Base-by-base conservation (phyloP, 345 rosid species). In the Erodium maritimum region DNA sequence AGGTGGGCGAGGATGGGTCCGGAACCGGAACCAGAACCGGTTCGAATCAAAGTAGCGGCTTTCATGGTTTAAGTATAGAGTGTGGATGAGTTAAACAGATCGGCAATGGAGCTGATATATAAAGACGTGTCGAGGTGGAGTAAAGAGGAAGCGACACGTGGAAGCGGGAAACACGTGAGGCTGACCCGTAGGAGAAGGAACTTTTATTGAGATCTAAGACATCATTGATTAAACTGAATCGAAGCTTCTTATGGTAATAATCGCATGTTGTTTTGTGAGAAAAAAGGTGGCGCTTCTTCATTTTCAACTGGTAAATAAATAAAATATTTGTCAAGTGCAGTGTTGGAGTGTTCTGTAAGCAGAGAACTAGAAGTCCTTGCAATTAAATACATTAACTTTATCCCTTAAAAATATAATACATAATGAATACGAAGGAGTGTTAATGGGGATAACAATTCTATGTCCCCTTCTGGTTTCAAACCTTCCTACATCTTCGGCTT, bases 11-110 rank as follows among this genome's bases (percentile, higher is more conserved):
- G n/a, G n/a, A n/a, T n/a, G n/a, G n/a, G n/a, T n/a, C 23, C 17
- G 52, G 69, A 52, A 66, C 66, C 61, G 82, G 72, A 29, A 61
- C 77, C 57, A 34, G 91, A 87, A 63, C 85, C 83, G 60, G 86
- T 72, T 71, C 94, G 70, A 23, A 80, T 12, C 50, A 85, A 59
- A 60, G 65, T 46, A 61, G 81, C 70, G 65, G 80, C 75, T 7
- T 11, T 23, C 10, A 21, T 11, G 19, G 56, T 13, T 57, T 55
- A 1, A 0, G 17, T 5, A 21, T 46, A 2, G 62, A 18, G 29
- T 61, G 46, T 21, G 7, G 14, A 23, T 21, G 13, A 21, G 19
- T 23, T 29, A 11, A 29, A 29, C 3, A 42, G 17, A 14, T 4
- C 12, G 48, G 48, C 17, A 3, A 29, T 3, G 34, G 34, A 8